Percentiles rank a stretch among this genome's conserved stretches.
Evolutionary conservation across 371 early-diverging fungal genomes (phyloP).

Genomic region (Mortierella sp.): DNA sequence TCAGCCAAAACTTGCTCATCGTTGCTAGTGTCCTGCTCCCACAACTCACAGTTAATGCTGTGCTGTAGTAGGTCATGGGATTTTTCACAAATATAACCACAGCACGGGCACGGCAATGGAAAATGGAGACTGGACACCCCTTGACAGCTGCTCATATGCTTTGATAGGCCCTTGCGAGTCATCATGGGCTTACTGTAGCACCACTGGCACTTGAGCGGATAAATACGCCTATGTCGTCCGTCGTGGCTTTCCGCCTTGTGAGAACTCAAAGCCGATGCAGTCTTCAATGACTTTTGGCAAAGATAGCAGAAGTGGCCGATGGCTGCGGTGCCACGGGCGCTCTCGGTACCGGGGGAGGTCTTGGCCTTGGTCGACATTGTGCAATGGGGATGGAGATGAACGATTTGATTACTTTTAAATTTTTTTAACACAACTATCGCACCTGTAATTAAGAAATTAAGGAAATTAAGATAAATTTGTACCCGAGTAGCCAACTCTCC

Average conservation of each 20-base stretch:
- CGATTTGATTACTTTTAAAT: no score
- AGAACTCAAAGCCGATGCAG: not conserved
- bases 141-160: not conserved
- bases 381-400: not conserved
- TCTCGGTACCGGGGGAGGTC: not conserved
- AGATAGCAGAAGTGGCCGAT: not conserved
- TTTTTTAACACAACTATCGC: no score
- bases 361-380: not conserved
- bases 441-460: no score
- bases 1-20: conserved; percentile 4
- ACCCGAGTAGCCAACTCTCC: no score
- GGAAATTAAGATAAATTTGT: no score
- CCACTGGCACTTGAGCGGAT: conserved; percentile 14
- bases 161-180: not conserved
- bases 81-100: not conserved
- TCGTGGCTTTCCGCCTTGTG: conserved; percentile 10
- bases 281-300: not conserved
- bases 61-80: not conserved
- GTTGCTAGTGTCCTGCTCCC: conserved; percentile 17
- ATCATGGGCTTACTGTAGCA: not conserved
- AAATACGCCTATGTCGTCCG: not conserved
- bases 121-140: not conserved
- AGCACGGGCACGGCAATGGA: not conserved
- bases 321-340: not conserved
- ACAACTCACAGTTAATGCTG: not conserved